Percentiles rank a stretch among this genome's conserved stretches.
Conservation (phyloP, 2,329 filamentous ascomycete genomes). For the Fusarium solani-melongenae region DNA sequence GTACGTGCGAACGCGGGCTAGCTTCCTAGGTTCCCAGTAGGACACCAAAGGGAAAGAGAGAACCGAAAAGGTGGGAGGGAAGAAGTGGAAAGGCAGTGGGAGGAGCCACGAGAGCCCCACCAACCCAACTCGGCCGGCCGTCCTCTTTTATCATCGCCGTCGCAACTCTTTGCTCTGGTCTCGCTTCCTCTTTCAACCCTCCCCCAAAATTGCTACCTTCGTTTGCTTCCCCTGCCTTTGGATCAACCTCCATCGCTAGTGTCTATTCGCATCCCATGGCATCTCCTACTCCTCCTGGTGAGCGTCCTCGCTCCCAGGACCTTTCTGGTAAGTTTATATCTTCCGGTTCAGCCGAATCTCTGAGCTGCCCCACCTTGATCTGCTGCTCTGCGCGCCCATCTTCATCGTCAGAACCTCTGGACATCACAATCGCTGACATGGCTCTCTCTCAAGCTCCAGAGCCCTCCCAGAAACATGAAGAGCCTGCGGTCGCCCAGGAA, state of each 20-base stretch:
- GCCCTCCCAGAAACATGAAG: constrained; percentile 11
- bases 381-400: constrained; percentile 15
- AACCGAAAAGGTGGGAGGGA: constrained; percentile 6
- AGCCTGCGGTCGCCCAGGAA: constrained; percentile 13
- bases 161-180: constrained; percentile 37
- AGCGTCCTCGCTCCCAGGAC: constrained; percentile 33
- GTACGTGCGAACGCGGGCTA: constrained; percentile 12
- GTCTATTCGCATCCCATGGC: constrained; percentile 33
- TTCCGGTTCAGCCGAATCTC: constrained; percentile 40
- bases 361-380: constrained; percentile 42
- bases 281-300: constrained; percentile 29
- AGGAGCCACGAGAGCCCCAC: constrained; percentile 37
- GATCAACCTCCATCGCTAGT: constrained; percentile 18
- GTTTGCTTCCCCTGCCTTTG: constrained; percentile 24
- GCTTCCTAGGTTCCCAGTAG: constrained; percentile 4
- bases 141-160: constrained; percentile 44
- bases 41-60: constrained; percentile 20
- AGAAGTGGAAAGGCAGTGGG: constrained; percentile 15
- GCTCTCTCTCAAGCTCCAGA: constrained; percentile 23
- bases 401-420: constrained; percentile 9
- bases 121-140: constrained; percentile 23
- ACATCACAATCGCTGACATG: constrained; percentile 35
- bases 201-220: constrained; percentile 23
- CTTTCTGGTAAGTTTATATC: constrained; percentile 39
- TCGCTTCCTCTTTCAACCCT: constrained; percentile 37